Evolutionary conservation across 352 stramenopile genomes (phyloP), one percentile per base, ranked within the genome.

Genomic region (Phytopythium kandeliae): DNA sequence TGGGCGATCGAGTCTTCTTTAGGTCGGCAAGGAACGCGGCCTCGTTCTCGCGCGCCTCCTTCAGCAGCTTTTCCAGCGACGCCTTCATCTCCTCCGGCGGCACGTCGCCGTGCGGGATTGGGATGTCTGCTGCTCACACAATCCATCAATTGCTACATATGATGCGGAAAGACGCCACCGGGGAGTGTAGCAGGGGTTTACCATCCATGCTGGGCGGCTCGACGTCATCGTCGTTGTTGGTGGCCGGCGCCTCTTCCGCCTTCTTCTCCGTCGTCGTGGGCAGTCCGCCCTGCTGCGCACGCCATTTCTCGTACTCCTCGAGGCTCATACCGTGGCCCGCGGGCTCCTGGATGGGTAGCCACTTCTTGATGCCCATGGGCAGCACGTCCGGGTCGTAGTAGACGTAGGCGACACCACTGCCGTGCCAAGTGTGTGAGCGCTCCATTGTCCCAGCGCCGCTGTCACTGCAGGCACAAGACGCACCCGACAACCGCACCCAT

Each of bases 351-450:
- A 94, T 94, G 42, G 78, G 79, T 38, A 92, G 62, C 52, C 67
- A 88, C 51, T 80, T 83, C 63, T 89, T 89, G 51, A 94, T 65
- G 30, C 77, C 65, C 48, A 48, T 62, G 6, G 84, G 84, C 26
- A 94, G 57, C 33, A 94, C 81, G 45, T 94, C 84, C 22, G 84
- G 84, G 52, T 94, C 84, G 44, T 88, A 88, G 61, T 94, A 94
- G 48, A 91, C 78, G 53, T 94, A 94, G 26, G 70, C 74, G 44
- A 90, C 60, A 19, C 71, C 76, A 54, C 83, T 91, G 36, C n/a
- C 36, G 19, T n/a, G n/a, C 25, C 26, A 37, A 24, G 24, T 12
- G 21, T 21, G 38, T 43, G 11, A 43, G n/a, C 8, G 36, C 22
- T 37, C 21, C 4, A 7, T 16, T 30, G 25, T 9, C 26, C 19